Base-by-base conservation (phyloP, 164 flowering plant species). In the Piper betle region DNA sequence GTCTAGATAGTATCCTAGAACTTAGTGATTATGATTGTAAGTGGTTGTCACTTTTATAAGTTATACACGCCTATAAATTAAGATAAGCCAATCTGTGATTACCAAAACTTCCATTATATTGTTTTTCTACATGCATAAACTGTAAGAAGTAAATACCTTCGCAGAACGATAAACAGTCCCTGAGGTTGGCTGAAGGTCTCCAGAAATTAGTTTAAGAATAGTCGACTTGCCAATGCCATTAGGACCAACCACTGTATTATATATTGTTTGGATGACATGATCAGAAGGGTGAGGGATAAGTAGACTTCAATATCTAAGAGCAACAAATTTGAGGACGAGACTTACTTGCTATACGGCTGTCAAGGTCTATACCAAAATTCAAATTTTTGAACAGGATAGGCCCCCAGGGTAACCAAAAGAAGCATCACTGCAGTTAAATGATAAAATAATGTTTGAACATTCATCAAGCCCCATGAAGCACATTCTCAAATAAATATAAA, bases 141-240 rank as follows among this genome's bases (percentile, higher is more conserved):
- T 55, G 58, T 20, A 3, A 25, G 52, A 2, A 42, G 40, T 57
- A 63, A 6, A 65, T 78, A 93, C 97, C 97, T 93, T 93, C 9
- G 96, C 97, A 40, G 99, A 93, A 66, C 97, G 97, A 66, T 86
- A 90, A 67, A 88, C 89, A 37, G 99, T 93, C 61, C 99, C 99
- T 67, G 97, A 90, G 75, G 78, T 93, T 65, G 99, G 99, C 69
- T 93, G 99, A 65, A 93, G 88, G 12, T 93, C 99, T 63, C 99
- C 99, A 7, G 97, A 72, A 63, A 93, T 90, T 52, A 93, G 72
- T 72, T 93, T 93, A 53, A 93, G 97, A 64, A 93, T 88, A 12
- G 99, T 93, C 57, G 99, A 93, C 70, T 93, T 93, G 37, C 99
- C 97, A 71, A 93, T 93, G 53, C 99, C 99, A 85, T 93, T 93